These are phyloP conservation scores for Beta corolliflora DNA, from an alignment of 179 eudicot genomes.

Conservation along the genomic window DNA sequence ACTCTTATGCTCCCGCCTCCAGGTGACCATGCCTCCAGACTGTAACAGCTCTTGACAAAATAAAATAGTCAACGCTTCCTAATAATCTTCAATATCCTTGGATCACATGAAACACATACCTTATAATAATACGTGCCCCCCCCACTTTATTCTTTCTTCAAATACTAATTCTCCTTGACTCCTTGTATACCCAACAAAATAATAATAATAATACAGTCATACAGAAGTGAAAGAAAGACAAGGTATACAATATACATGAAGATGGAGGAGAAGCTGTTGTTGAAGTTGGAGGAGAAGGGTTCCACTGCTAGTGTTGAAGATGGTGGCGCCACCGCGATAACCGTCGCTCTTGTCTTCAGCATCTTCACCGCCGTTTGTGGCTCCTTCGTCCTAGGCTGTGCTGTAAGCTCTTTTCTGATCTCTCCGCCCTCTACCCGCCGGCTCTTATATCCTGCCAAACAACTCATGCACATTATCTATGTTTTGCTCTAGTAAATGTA, in stretches of 20 bases:
- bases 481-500: no score
- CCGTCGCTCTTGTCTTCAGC: conserved; percentile 29
- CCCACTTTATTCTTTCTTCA: no score
- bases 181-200: no score
- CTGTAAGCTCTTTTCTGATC: conserved; percentile 27
- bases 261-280: conserved; percentile 13
- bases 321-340: conserved; percentile 5
- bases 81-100: not conserved
- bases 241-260: not conserved
- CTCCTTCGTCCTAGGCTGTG: conserved; percentile 36
- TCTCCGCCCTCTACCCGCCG: not conserved
- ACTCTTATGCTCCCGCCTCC: no score
- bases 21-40: no score
- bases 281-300: not conserved
- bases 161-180: no score
- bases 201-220: no score
- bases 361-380: conserved; percentile 33
- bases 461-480: no score
- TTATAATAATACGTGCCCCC: not conserved
- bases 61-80: no score
- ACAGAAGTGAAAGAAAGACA: not conserved
- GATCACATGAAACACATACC: not conserved
- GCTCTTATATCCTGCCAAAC: not conserved
- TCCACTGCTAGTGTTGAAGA: not conserved
- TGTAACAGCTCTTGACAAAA: no score